A percentile compares a stretch with the other conserved stretches of the same genome.
Conservation (phyloP, 2,329 filamentous ascomycete species). For the Botrytis medusae region DNA sequence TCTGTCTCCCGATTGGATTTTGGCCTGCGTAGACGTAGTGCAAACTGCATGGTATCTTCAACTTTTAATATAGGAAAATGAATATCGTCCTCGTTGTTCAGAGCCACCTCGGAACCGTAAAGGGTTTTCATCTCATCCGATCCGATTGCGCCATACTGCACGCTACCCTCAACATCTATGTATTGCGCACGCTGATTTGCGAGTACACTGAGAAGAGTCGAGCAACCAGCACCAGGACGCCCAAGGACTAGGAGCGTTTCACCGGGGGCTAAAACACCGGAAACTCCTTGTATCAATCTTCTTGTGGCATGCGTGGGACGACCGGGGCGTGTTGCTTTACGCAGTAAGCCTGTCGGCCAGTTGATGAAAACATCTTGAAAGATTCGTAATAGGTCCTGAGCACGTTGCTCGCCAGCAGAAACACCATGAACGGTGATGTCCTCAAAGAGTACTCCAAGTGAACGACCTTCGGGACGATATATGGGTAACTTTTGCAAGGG, state of each 20-base stretch:
- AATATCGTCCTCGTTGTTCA: constrained; percentile 53
- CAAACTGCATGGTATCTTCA: constrained; percentile 53
- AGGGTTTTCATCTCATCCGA: constrained; percentile 47
- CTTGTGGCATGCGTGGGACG: neutral
- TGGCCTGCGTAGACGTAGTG: constrained; percentile 57
- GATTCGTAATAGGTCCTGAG: neutral
- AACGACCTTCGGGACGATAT: neutral
- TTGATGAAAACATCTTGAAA: neutral
- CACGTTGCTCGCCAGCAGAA: neutral
- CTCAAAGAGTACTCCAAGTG: constrained; percentile 7
- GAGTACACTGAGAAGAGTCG: constrained; percentile 69
- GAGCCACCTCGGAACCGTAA: constrained; percentile 53
- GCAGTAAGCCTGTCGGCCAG: neutral
- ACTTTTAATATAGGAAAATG: constrained; percentile 54
- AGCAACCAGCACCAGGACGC: constrained; percentile 67
- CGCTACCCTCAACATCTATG: constrained; percentile 55
- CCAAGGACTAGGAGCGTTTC: constrained; percentile 71
- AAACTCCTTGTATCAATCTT: neutral
- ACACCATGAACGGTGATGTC: neutral
- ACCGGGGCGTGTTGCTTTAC: neutral
- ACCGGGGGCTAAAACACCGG: constrained; percentile 49
- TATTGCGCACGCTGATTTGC: constrained; percentile 63
- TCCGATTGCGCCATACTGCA: constrained; percentile 53
- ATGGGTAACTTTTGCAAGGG: neutral
- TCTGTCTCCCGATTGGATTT: constrained; percentile 46